Evolutionary conservation across 257 asterid species (phyloP).

Genomic region (Plantago ovata): DNA sequence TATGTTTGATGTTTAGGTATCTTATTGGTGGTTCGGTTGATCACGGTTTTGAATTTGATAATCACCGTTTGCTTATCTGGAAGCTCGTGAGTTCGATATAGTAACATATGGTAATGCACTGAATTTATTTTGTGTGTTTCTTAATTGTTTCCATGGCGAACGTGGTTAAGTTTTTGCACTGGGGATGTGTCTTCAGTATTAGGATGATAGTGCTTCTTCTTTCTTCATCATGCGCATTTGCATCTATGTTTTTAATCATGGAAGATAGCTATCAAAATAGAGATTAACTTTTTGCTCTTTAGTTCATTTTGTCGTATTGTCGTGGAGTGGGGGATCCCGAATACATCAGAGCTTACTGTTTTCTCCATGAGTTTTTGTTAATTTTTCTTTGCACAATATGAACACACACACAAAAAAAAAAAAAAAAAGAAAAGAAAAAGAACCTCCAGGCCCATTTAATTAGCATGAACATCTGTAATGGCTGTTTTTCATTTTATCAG

Average conservation of each 20-base stretch:
- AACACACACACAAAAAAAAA: too few species aligned
- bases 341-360: too few species aligned
- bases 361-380: too few species aligned
- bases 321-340: too few species aligned
- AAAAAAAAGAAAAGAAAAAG: too few species aligned
- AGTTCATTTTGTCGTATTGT: too few species aligned
- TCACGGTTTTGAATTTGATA: not conserved
- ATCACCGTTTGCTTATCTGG: too few species aligned
- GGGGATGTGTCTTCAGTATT: not conserved
- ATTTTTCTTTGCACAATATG: too few species aligned
- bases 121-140: not conserved
- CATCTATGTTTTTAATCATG: not conserved
- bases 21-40: not conserved
- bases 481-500: not conserved
- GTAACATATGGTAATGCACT: not conserved
- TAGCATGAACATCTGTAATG: not conserved
- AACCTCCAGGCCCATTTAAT: too few species aligned
- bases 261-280: not conserved
- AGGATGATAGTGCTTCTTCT: not conserved
- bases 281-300: not conserved
- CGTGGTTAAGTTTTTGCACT: not conserved
- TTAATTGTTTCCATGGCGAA: not conserved
- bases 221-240: not conserved
- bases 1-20: too few species aligned
- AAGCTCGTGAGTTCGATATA: too few species aligned